Evolutionary conservation across 2,329 filamentous ascomycete genomes (phyloP).

Genomic region (Aspergillus phoenicis): DNA sequence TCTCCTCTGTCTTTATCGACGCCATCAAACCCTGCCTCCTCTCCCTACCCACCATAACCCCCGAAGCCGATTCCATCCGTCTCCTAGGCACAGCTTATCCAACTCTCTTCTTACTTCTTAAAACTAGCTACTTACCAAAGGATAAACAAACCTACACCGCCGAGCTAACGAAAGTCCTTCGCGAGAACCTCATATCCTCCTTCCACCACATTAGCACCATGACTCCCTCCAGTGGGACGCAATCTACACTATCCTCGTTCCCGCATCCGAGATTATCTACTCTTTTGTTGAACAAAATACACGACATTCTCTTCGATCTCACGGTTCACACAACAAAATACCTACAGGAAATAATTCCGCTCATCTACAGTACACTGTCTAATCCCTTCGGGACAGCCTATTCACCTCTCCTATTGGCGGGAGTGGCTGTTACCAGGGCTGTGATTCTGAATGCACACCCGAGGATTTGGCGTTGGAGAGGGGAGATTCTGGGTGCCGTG

Average conservation of each 20-base stretch:
- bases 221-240: conserved; percentile 38
- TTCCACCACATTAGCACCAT: conserved; percentile 50
- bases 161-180: conserved; percentile 33
- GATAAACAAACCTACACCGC: conserved; percentile 18
- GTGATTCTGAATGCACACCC: conserved; percentile 70
- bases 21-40: conserved; percentile 65
- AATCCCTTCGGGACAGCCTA: conserved; percentile 67
- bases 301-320: conserved; percentile 32
- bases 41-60: conserved; percentile 75
- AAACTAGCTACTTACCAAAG: conserved; percentile 41
- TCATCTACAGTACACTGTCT: conserved; percentile 65
- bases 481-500: conserved; percentile 65
- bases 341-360: conserved; percentile 65
- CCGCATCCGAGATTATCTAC: conserved; percentile 54
- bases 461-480: conserved; percentile 63
- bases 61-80: conserved; percentile 67
- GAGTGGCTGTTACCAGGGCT: conserved; percentile 57
- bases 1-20: conserved; percentile 50
- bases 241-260: conserved; percentile 47
- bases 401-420: conserved; percentile 56
- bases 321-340: conserved; percentile 43
- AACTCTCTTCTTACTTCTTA: conserved; percentile 63
- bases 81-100: conserved; percentile 69
- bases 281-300: conserved; percentile 38
- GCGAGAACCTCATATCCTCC: conserved; percentile 40